phyloP scores from a whole-genome alignment of 75 land plant genomes.

The Gnetum montanum region DNA sequence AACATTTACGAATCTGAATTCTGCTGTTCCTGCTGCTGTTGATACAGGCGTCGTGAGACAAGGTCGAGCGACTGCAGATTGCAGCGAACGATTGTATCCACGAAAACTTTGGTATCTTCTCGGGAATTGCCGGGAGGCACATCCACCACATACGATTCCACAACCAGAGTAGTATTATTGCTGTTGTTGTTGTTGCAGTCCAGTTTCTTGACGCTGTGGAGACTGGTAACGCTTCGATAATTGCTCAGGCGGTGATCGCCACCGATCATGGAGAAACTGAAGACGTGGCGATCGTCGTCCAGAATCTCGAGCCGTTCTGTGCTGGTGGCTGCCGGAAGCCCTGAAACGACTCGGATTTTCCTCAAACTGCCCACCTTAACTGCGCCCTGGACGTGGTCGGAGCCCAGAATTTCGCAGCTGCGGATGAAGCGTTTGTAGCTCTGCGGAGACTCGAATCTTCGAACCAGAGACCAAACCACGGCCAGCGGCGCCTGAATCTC shows the following conservation, averaged over 20 bases:
- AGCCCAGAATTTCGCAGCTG: slow-evolving; percentile 18
- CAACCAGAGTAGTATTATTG: no score
- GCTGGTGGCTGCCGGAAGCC: slow-evolving; percentile 17
- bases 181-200: neutral
- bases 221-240: slow-evolving; percentile 13
- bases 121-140: no score
- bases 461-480: slow-evolving; percentile 59
- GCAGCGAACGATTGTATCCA: no score
- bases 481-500: slow-evolving; percentile 12
- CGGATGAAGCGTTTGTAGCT: slow-evolving; percentile 53
- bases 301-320: slow-evolving; percentile 11
- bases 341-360: slow-evolving; percentile 11
- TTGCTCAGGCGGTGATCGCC: slow-evolving; percentile 13
- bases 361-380: slow-evolving; percentile 5
- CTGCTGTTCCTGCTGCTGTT: neutral
- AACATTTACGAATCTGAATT: neutral
- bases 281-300: slow-evolving; percentile 12
- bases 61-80: no score
- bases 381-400: slow-evolving; percentile 14
- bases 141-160: no score
- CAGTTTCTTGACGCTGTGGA: no score
- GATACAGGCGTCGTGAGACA: no score
- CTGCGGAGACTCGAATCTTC: slow-evolving; percentile 61
- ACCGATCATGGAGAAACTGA: slow-evolving; percentile 10
- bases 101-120: no score